Conservation (phyloP, 2,329 filamentous ascomycete genomes). For the Niveomyces coronatus region DNA sequence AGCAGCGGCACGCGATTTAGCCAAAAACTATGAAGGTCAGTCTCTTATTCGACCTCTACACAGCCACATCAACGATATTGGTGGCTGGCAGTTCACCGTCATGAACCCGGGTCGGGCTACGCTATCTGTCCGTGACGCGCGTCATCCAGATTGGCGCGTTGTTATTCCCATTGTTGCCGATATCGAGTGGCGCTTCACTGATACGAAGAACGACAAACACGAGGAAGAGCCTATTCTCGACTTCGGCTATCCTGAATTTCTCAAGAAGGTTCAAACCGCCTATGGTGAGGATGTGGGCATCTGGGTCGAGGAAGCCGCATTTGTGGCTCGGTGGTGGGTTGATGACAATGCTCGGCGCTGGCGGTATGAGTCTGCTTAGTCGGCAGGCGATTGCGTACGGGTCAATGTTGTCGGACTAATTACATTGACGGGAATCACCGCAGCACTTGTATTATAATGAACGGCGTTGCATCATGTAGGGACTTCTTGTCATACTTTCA, state of each 20-base stretch:
- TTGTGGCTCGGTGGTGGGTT: conserved; percentile 16
- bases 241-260: conserved; percentile 16
- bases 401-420: too few relatives aligned
- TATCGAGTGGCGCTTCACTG: conserved; percentile 23
- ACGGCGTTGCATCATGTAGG: conserved; percentile 1
- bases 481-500: conserved; percentile 6
- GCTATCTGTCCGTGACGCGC: conserved; percentile 22
- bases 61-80: conserved; percentile 14
- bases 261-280: conserved; percentile 13
- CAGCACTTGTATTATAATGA: conserved; percentile 6
- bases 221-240: conserved; percentile 18
- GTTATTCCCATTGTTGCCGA: conserved; percentile 22
- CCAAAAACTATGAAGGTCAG: conserved; percentile 25
- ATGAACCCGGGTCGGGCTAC: conserved; percentile 24
- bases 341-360: conserved; percentile 15
- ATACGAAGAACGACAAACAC: conserved; percentile 19
- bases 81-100: conserved; percentile 25
- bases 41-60: conserved; percentile 22
- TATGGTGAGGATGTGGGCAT: conserved; percentile 18
- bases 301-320: conserved; percentile 19
- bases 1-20: conserved; percentile 18
- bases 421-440: background rate
- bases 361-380: conserved; percentile 9
- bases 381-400: too few relatives aligned
- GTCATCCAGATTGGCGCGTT: conserved; percentile 19